phyloP scores from a whole-genome alignment of 108 stramenopile genomes.

The Pseudonitzschia pungens region DNA sequence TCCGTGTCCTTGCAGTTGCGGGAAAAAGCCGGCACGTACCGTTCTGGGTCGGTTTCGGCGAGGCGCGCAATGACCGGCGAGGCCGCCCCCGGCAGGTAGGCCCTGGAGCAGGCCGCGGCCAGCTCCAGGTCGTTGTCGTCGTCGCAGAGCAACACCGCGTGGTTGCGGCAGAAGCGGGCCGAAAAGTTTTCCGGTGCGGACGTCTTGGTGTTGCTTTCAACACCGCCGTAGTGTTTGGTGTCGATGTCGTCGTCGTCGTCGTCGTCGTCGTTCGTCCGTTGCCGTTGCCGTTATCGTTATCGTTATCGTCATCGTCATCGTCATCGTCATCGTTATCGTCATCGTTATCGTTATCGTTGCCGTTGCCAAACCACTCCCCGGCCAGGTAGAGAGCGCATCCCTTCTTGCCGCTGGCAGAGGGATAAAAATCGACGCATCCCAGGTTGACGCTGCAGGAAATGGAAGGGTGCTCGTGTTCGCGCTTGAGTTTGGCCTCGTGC shows the following conservation, averaged over 20 bases:
- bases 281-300: too few species aligned
- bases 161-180: constrained; percentile 6
- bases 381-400: constrained; percentile 47
- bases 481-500: too few species aligned
- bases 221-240: not conserved
- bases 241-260: constrained; percentile 6
- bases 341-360: not conserved
- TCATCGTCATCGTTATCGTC: not conserved
- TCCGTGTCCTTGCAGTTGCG: too few species aligned
- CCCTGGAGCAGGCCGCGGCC: constrained; percentile 70
- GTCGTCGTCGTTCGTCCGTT: not conserved
- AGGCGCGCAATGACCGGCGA: constrained; percentile 20
- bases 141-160: constrained; percentile 75
- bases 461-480: too few species aligned
- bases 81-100: constrained; percentile 62
- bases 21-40: too few species aligned
- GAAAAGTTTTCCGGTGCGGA: constrained; percentile 22
- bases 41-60: too few species aligned
- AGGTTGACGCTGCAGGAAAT: constrained; percentile 57
- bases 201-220: too few species aligned
- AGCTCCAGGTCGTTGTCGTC: constrained; percentile 90
- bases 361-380: not conserved
- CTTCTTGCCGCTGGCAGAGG: constrained; percentile 64
- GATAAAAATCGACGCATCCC: constrained; percentile 79
- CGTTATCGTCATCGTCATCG: not conserved